phyloP scores from a whole-genome alignment of 306 rosid genomes.

The Cicer chorassanicum region DNA sequence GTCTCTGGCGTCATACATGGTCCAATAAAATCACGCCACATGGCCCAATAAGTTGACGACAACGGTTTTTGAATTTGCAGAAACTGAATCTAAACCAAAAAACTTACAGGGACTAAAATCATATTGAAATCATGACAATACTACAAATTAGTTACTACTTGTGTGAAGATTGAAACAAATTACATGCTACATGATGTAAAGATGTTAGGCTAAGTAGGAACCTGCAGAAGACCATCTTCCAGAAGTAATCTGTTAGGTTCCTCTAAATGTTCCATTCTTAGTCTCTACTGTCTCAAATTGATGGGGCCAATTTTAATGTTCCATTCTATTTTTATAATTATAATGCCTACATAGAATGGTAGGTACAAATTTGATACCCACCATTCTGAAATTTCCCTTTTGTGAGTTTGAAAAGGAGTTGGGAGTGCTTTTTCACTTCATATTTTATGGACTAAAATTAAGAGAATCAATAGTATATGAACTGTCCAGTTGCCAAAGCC shows the following conservation, averaged over 20 bases:
- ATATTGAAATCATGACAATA: background rate
- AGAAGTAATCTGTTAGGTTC: slow-evolving; percentile 32
- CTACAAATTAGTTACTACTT: background rate
- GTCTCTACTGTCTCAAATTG: slow-evolving; percentile 13
- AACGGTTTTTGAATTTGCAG: too few species aligned
- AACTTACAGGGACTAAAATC: too few species aligned
- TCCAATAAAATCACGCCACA: too few species aligned
- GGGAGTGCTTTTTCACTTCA: slow-evolving; percentile 10
- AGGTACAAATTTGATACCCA: slow-evolving; percentile 33
- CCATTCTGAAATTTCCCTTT: slow-evolving; percentile 30
- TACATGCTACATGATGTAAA: background rate
- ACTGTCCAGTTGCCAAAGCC: too few species aligned
- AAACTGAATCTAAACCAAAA: too few species aligned
- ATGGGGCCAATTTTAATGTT: slow-evolving; percentile 2
- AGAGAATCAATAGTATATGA: slow-evolving; percentile 11
- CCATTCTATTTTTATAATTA: slow-evolving; percentile 13
- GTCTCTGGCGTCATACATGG: too few species aligned
- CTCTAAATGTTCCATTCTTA: slow-evolving; percentile 41
- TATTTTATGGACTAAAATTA: background rate
- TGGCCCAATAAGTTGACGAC: too few species aligned
- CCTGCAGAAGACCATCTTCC: slow-evolving; percentile 54
- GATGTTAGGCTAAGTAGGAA: slow-evolving; percentile 22
- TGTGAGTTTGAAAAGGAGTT: slow-evolving; percentile 32
- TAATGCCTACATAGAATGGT: slow-evolving; percentile 23
- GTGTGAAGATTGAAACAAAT: background rate